phyloP scores from a whole-genome alignment of 257 asterid species.

The Solanum verrucosum region DNA sequence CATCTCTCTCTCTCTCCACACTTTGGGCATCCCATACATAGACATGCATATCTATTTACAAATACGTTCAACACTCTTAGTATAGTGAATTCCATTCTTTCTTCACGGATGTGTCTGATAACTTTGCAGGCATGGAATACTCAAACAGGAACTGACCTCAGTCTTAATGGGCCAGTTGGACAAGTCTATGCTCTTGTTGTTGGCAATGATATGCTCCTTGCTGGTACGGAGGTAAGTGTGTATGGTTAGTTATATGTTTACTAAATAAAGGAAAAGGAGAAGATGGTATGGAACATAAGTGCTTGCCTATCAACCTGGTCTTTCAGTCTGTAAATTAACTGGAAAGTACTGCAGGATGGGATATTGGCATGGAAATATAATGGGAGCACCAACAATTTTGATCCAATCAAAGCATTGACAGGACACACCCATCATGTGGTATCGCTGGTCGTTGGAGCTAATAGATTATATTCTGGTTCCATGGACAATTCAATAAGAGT shows the following conservation, averaged over 20 bases:
- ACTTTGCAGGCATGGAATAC: conserved; percentile 84
- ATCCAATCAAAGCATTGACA: conserved; percentile 77
- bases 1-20: not conserved
- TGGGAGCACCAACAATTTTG: conserved; percentile 64
- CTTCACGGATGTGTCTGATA: conserved; percentile 1
- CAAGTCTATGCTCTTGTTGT: conserved; percentile 89
- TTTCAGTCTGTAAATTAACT: not conserved
- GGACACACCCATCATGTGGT: conserved; percentile 90
- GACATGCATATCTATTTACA: not conserved
- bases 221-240: conserved; percentile 79
- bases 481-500: conserved; percentile 84
- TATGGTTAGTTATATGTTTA: not conserved
- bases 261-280: not conserved
- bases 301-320: not conserved
- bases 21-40: not conserved
- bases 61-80: not conserved
- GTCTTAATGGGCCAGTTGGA: conserved; percentile 88
- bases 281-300: not conserved
- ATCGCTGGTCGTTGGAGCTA: conserved; percentile 77
- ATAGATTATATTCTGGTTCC: conserved; percentile 81
- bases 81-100: not conserved
- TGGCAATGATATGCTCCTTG: conserved; percentile 77
- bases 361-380: conserved; percentile 88
- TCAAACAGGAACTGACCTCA: conserved; percentile 75
- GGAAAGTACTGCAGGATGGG: conserved; percentile 57